phyloP scores from a whole-genome alignment of 164 flowering plant species.

The Buxus sempervirens region DNA sequence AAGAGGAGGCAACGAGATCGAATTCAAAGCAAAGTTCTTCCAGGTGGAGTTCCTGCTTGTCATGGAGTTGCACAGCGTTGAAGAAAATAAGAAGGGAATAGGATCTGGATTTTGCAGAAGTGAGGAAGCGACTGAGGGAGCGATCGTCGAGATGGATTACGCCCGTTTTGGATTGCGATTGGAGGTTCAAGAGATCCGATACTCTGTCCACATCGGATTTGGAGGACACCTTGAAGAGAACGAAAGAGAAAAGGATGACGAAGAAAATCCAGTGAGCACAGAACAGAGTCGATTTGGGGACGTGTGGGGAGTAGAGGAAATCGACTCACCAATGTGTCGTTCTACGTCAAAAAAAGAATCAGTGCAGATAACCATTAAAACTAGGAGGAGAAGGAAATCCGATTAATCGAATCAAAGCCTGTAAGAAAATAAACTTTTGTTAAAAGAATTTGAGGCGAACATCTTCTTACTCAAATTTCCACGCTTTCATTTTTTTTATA shows the following conservation, averaged over 20 bases:
- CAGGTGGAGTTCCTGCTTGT: constrained; percentile 73
- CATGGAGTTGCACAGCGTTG: constrained; percentile 83
- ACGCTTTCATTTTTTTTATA: too few relatives aligned
- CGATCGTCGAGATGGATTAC: constrained; percentile 69
- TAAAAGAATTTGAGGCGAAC: too few relatives aligned
- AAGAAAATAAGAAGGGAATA: constrained; percentile 83
- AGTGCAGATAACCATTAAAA: too few relatives aligned
- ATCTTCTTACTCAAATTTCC: too few relatives aligned
- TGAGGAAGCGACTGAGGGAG: constrained; percentile 53
- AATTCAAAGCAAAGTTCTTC: constrained; percentile 64
- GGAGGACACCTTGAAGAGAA: constrained; percentile 11
- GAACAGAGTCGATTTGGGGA: too few relatives aligned
- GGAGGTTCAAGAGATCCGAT: constrained; percentile 55
- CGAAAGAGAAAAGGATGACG: constrained; percentile 16
- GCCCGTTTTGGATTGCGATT: constrained; percentile 56
- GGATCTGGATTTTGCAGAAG: constrained; percentile 53
- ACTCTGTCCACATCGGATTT: constrained; percentile 42
- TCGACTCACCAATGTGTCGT: too few relatives aligned
- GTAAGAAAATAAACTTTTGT: too few relatives aligned
- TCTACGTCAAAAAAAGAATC: too few relatives aligned
- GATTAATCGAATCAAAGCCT: too few relatives aligned
- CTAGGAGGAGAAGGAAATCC: too few relatives aligned
- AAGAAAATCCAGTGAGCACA: constrained; percentile 26
- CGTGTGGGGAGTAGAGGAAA: too few relatives aligned
- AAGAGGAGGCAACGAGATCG: constrained; percentile 61